Evolutionary conservation across 352 stramenopile genomes (phyloP), one percentile per base, ranked within the genome.

Genomic region (Globisporangium spiculum): DNA sequence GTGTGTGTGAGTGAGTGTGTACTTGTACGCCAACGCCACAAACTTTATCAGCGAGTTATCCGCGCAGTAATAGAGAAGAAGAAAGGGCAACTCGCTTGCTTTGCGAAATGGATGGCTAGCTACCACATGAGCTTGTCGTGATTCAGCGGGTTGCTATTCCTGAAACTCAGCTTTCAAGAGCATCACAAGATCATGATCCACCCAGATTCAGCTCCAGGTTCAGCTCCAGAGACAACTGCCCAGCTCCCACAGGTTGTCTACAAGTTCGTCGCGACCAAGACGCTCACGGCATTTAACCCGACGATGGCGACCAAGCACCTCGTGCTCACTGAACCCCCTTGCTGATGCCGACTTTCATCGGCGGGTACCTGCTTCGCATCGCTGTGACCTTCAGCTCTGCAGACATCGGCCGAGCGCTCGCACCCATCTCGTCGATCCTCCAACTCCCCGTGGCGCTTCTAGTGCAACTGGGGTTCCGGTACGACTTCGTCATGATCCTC

Each of bases 401-500:
- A 18, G 32, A n/a, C 1, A 12, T 60, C 32, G 59, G 59, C 1
- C 58, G 60, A 8, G 30, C 46, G 36, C 59, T 71, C 22, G 66
- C 66, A 18, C 48, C 60, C 5, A 60, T 71, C 20, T 66, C 58
- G 6, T 38, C 48, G 16, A 9, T 67, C 7, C 26, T 67, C 10
- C 58, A 71, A 50, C 38, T 71, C 0, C 66, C 66, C 0, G 58
- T 52, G 22, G 44, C 38, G 16, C 9, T 52, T 12, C 50, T 65
- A 20, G 59, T 66, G 18, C 48, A 67, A 5, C 24, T 60, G 24
- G 27, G 48, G 32, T 62, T 46, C 59, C 66, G 66, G 24, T 56
- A 50, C 66, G 66, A 71, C 8, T 50, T 67, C 36, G 48, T 67
- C 12, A 36, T 24, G 50, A 36, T 71, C 3, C 66, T 71, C 18